A percentile compares a stretch with the other conserved stretches of the same genome.
These are phyloP conservation scores for Cylindrodendrum hubeiense DNA, from an alignment of 2,329 filamentous ascomycete genomes.

Conservation along the genomic window DNA sequence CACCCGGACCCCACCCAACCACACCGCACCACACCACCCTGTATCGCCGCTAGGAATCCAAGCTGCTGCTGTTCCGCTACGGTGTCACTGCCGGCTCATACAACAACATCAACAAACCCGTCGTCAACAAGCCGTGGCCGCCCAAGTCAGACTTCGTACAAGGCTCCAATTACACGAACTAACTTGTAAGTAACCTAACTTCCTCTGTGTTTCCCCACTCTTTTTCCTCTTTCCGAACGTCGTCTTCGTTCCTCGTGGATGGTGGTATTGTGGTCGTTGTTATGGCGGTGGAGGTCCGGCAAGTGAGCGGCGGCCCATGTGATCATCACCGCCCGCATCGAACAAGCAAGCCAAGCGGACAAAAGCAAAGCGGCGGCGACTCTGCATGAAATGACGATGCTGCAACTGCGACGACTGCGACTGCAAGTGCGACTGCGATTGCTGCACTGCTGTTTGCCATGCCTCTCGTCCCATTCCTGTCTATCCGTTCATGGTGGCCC, in stretches of 20 bases:
- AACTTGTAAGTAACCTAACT: conserved; percentile 5
- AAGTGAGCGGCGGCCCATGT: conserved; percentile 40
- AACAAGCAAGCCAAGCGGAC: conserved; percentile 29
- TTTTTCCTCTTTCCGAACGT: conserved; percentile 3
- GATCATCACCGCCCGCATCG: conserved; percentile 35
- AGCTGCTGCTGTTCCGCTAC: conserved; percentile 30
- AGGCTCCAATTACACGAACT: background rate
- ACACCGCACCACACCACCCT: conserved; percentile 28
- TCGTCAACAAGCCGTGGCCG: conserved; percentile 10
- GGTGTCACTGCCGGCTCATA: conserved; percentile 33
- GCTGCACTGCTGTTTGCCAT: conserved; percentile 10
- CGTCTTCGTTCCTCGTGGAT: conserved; percentile 8
- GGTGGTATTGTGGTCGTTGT: conserved; percentile 31
- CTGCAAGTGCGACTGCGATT: conserved; percentile 22
- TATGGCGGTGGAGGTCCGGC: conserved; percentile 35
- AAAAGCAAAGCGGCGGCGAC: conserved; percentile 34
- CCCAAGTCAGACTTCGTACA: background rate
- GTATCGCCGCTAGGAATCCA: conserved; percentile 40
- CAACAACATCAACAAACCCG: conserved; percentile 28
- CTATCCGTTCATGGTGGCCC: conserved; percentile 19
- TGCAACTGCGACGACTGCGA: conserved; percentile 17
- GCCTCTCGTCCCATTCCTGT: background rate
- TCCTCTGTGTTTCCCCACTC: background rate
- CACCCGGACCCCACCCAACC: conserved; percentile 34
- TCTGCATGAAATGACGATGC: conserved; percentile 40